Evolutionary conservation across 164 flowering plant genomes (phyloP), one percentile per base, ranked within the genome.

Genomic region (Hamamelis virginiana): DNA sequence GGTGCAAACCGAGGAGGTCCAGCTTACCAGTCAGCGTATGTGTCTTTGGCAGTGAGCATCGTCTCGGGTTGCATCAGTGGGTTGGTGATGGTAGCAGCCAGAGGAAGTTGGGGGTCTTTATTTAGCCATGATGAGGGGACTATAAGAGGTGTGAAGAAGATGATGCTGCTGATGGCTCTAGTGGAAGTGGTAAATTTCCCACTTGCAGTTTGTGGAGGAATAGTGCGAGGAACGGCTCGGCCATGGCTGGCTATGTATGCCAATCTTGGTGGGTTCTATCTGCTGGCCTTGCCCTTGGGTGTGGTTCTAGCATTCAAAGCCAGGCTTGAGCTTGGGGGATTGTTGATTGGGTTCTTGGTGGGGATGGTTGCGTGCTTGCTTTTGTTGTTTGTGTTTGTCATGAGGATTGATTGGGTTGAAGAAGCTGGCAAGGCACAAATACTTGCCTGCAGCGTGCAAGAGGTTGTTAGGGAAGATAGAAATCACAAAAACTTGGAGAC

Each of bases 171-270:
- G 18, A 86, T 92, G 96, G 92, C 91, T 48, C 11, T 77, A 48
- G 56, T 90, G 10, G 97, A 95, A 72, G 78, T 90, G 55, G 83
- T 89, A 13, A 95, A 92, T 68, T 92, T 95, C 65, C 99, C 97
- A 1, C 45, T 91, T 41, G 77, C 82, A 0, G 91, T 90, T 41
- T 83, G 85, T 52, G 96, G 96, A 14, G 99, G 97, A 22, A 85
- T 95, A 4, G 84, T 91, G 23, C 77, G 97, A 2, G 99, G 92
- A 55, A 92, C 96, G 8, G 99, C 94, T 0, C 76, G 81, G 75
- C 97, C 97, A 8, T 80, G 83, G 86, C 27, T 91, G 56, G 89
- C 80, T 0, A 82, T 80, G 87, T 87, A 84, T 65, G 94, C 97
- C 0, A 89, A 81, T 72, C 71, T 92, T 5, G 88, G 83, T 1